Evolutionary conservation across 176 grass and related monocot genomes (phyloP).

Genomic region (Thinopyrum elongatum): DNA sequence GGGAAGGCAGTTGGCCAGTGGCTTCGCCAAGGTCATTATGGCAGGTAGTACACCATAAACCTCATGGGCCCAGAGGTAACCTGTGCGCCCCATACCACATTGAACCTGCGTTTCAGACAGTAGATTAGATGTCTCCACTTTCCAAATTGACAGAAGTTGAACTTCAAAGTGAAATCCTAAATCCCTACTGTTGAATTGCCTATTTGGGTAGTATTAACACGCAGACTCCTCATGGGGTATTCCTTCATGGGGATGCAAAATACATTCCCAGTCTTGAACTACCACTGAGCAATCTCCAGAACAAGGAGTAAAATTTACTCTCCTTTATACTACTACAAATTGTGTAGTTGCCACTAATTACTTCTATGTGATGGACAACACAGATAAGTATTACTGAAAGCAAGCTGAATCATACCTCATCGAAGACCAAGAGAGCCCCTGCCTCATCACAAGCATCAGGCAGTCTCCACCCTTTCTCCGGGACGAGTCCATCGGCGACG

Average conservation of each 20-base stretch:
- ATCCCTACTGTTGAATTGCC: not conserved
- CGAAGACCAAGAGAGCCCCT: slow-evolving; percentile 73
- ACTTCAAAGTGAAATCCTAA: not conserved
- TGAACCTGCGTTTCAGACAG: slow-evolving; percentile 50
- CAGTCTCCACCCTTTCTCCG: not conserved
- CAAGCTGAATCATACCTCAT: slow-evolving; percentile 62
- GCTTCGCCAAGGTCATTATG: slow-evolving; percentile 87
- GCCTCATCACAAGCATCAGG: slow-evolving; percentile 63
- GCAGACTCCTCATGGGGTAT: not conserved
- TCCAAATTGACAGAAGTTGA: not conserved
- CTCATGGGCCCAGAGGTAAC: slow-evolving; percentile 75
- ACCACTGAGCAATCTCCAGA: not conserved
- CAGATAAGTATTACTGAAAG: not conserved
- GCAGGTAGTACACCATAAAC: slow-evolving; percentile 47
- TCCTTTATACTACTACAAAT: not conserved
- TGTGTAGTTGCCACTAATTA: not conserved
- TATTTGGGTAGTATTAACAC: not conserved
- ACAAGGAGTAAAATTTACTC: no score
- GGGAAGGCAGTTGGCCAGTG: slow-evolving; percentile 65
- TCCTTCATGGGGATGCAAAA: not conserved
- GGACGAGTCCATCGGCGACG: no score
- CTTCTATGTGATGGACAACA: not conserved
- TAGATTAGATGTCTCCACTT: not conserved
- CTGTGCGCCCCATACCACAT: slow-evolving; percentile 78
- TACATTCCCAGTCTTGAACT: not conserved